Evolutionary conservation across 768 basidiomycete genomes (phyloP).

Genomic region (Hypholoma sublateritium): DNA sequence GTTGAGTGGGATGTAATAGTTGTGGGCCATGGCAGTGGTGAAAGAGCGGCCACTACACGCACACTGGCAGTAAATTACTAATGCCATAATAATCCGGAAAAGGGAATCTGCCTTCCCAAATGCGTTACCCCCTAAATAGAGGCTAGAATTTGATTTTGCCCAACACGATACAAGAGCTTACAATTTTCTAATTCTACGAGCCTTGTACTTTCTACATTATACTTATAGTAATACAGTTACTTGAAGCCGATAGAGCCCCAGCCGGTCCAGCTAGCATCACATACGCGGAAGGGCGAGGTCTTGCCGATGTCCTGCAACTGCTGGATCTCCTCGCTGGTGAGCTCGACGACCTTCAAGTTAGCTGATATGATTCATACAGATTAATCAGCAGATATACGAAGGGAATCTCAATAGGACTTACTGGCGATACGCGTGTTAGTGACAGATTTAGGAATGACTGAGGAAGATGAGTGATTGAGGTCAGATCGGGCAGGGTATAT

Average conservation of each 20-base stretch:
- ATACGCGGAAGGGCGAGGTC: constrained; percentile 61
- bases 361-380: constrained; percentile 26
- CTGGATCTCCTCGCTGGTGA: constrained; percentile 59
- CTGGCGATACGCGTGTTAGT: constrained; percentile 62
- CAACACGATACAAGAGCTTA: too few species aligned
- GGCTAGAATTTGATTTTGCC: background rate
- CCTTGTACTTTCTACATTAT: background rate
- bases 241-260: constrained; percentile 64
- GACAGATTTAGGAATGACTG: constrained; percentile 77
- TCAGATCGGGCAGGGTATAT: background rate
- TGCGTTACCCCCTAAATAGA: background rate
- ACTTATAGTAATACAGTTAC: background rate
- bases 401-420: constrained; percentile 22
- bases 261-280: constrained; percentile 63
- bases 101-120: background rate
- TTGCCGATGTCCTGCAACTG: constrained; percentile 62
- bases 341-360: constrained; percentile 61
- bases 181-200: background rate
- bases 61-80: background rate
- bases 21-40: background rate
- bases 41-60: background rate
- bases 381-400: background rate
- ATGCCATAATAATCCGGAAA: background rate
- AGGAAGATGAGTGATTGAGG: background rate
- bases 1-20: constrained; percentile 32